These are phyloP conservation scores for bread wheat (Triticum aestivum) DNA, from an alignment of 176 grass and related monocot genomes.

Conservation along the genomic window DNA sequence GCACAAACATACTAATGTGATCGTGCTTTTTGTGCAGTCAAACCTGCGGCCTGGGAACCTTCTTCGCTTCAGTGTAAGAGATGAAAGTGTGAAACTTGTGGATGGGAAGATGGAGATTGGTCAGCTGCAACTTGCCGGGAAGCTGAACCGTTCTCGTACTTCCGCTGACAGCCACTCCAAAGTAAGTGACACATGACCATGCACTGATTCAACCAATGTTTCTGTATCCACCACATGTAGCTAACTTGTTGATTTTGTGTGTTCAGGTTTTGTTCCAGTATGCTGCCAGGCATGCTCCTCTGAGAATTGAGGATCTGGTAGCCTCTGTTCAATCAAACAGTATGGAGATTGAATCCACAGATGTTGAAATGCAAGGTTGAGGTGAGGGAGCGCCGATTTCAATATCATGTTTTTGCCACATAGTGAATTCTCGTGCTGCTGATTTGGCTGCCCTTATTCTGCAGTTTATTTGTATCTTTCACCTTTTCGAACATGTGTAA, in stretches of 20 bases:
- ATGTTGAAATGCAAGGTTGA: conserved; percentile 86
- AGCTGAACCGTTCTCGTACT: conserved; percentile 62
- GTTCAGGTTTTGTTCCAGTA: conserved; percentile 91
- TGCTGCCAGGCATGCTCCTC: conserved; percentile 71
- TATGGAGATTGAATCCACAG: conserved; percentile 49
- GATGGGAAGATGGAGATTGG: conserved; percentile 76
- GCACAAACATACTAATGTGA: not conserved
- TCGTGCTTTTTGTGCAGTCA: conserved; percentile 48
- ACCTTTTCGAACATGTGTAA: not conserved
- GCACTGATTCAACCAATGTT: conserved; percentile 21
- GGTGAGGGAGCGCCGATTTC: not conserved
- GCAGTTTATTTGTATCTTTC: not conserved
- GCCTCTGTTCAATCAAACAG: conserved; percentile 54
- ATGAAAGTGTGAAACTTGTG: conserved; percentile 79
- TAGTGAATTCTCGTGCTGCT: not conserved
- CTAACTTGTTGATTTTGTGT: not conserved
- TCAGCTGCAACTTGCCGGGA: conserved; percentile 66
- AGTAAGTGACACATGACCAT: conserved; percentile 44
- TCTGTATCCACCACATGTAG: not conserved
- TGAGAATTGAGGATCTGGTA: conserved; percentile 81
- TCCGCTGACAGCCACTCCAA: conserved; percentile 94
- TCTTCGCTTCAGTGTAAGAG: conserved; percentile 68
- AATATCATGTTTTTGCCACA: not conserved
- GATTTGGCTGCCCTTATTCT: not conserved
- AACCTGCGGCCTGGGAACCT: conserved; percentile 68